Base-by-base conservation (phyloP, 1,284 basidiomycete species). In the Boletus hoseneyae region DNA sequence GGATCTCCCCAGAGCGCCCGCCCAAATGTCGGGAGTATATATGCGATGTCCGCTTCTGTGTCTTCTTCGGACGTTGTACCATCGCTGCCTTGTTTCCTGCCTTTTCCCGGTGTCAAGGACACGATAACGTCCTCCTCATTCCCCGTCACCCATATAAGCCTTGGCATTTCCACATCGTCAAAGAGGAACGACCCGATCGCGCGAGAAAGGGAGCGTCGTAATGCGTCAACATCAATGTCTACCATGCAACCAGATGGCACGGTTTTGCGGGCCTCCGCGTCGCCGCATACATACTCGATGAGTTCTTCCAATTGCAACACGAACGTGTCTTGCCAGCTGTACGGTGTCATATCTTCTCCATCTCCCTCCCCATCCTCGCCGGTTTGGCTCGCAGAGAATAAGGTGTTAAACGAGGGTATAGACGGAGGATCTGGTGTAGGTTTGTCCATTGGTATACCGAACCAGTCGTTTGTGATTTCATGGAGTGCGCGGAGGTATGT, bases 1-100 rank as follows among this genome's bases (percentile, higher is more conserved):
- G 85, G 87, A 61, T 89, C 87, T 18, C 84, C 86, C 80, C 83
- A 89, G n/a, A 87, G 54, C 9, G 82, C 79, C 55, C 76, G 77
- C 1, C 72, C 67, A 25, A 84, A 64, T 29, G 73, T 76, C 1
- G 79, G 79, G 1, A 79, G 66, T 46, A 82, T 69, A 29, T 73
- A 74, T 16, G 68, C 68, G 27, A 80, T 70, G 8, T 61, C 59
- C 8, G 55, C 57, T 18, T 61, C 57, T 4, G 11, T 69, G 5
- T 56, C 56, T 12, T 58, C 51, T 13, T 54, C 55, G 8, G 30
- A 40, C 33, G 33, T 7, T 9, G 34, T 15, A 35, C 16, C 23
- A 32, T 42, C 47, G 23, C 21, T 21, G 16, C 16, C 36, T 30
- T 49, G 55, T 25, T 36, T 30, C n/a, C 19, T 36, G 13, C 13